phyloP scores from a whole-genome alignment of 768 basidiomycete genomes.

The Podaxis sp. region DNA sequence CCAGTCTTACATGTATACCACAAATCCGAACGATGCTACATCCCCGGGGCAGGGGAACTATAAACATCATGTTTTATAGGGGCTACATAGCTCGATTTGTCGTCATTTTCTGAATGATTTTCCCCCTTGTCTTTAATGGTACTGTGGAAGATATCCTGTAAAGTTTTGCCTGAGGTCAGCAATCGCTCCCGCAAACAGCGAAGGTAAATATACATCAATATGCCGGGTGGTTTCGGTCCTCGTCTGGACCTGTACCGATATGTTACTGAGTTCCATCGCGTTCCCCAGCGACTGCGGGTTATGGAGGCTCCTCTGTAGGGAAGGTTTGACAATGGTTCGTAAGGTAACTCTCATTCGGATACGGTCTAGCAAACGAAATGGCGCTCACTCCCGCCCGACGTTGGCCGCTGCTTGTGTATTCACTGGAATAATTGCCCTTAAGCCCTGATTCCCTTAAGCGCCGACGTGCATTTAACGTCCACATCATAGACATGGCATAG shows the following conservation, averaged over 20 bases:
- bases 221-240: constrained; percentile 22
- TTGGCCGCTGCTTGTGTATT: neutral
- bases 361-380: neutral
- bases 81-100: neutral
- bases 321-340: neutral
- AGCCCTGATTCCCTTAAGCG: constrained; percentile 15
- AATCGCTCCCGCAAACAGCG: too few relatives aligned
- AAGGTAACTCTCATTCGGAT: neutral
- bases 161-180: neutral
- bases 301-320: neutral
- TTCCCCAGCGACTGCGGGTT: neutral
- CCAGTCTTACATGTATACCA: neutral
- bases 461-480: constrained; percentile 29
- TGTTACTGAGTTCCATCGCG: constrained; percentile 18
- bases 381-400: constrained; percentile 8
- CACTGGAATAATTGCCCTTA: constrained; percentile 12
- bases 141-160: neutral
- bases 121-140: neutral
- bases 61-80: neutral
- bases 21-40: neutral
- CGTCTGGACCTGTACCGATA: constrained; percentile 19
- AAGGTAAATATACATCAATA: constrained; percentile 17
- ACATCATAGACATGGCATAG: constrained; percentile 34
- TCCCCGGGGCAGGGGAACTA: neutral
- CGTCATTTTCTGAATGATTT: neutral